Percentiles rank a stretch among this genome's conserved stretches.
These are phyloP conservation scores for Plantago coronopus DNA, from an alignment of 305 asterid genomes.

Conservation along the genomic window DNA sequence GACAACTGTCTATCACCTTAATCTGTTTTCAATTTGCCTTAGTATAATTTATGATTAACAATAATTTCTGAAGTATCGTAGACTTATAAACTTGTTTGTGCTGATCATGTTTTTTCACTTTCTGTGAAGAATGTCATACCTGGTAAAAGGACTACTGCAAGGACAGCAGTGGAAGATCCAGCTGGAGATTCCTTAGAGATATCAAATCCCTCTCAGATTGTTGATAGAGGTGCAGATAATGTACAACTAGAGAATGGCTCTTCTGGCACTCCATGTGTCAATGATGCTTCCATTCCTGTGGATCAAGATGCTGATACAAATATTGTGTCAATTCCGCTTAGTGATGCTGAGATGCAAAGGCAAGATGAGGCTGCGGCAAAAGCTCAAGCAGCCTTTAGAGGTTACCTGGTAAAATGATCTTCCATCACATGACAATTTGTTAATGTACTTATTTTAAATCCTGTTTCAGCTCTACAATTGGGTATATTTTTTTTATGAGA, in stretches of 20 bases:
- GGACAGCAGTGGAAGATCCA: conserved; percentile 40
- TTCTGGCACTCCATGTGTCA: conserved; percentile 31
- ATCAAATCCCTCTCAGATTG: conserved; percentile 42
- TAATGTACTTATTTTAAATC: not conserved
- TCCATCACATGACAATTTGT: conserved; percentile 15
- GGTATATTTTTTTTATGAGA: too few relatives aligned
- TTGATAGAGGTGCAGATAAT: conserved; percentile 40
- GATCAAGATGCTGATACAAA: conserved; percentile 33
- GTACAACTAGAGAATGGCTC: conserved; percentile 46
- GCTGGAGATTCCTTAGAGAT: conserved; percentile 41
- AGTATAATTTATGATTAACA: not conserved
- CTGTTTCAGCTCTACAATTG: too few relatives aligned
- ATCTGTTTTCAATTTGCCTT: not conserved
- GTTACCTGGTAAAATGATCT: conserved; percentile 66
- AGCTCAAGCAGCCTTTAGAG: conserved; percentile 88
- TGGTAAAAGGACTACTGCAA: conserved; percentile 38
- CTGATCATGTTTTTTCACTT: conserved; percentile 24
- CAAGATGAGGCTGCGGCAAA: conserved; percentile 73
- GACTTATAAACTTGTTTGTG: conserved; percentile 12
- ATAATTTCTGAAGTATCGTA: conserved; percentile 7
- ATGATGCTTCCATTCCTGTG: conserved; percentile 9
- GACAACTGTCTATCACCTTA: not conserved
- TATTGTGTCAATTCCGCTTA: conserved; percentile 24
- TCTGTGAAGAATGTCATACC: conserved; percentile 52
- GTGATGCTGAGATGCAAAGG: conserved; percentile 48